A percentile compares a stretch with the other conserved stretches of the same genome.
phyloP scores from a whole-genome alignment of 2,329 filamentous ascomycete species.

The Stylonectria norvegica region DNA sequence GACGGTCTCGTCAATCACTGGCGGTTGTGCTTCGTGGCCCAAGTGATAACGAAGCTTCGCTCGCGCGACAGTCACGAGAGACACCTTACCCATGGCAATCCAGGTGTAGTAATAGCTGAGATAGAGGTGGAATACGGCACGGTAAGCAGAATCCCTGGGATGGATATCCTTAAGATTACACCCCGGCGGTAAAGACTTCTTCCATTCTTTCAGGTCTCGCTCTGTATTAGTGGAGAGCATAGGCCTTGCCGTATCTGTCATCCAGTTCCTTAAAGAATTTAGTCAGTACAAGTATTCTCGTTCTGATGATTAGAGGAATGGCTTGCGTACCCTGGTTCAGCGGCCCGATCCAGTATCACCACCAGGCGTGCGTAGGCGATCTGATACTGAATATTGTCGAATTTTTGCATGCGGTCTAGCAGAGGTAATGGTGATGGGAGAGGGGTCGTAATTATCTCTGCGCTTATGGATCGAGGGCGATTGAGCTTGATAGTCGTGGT shows the following conservation, averaged over 20 bases:
- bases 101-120: conserved; percentile 37
- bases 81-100: conserved; percentile 35
- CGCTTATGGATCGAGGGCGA: conserved; percentile 21
- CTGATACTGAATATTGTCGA: conserved; percentile 33
- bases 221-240: conserved; percentile 11
- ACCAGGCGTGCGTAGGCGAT: conserved; percentile 30
- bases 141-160: conserved; percentile 28
- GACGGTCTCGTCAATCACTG: conserved; percentile 7
- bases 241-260: conserved; percentile 8
- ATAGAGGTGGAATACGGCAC: conserved; percentile 33
- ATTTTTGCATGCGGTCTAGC: conserved; percentile 25
- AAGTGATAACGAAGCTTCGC: conserved; percentile 20
- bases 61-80: conserved; percentile 32
- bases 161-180: conserved; percentile 28
- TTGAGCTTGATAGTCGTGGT: conserved; percentile 24
- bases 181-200: conserved; percentile 24
- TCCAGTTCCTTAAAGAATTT: neutral
- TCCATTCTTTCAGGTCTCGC: conserved; percentile 31
- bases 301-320: neutral
- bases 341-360: conserved; percentile 29
- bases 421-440: conserved; percentile 13
- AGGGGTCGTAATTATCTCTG: conserved; percentile 20
- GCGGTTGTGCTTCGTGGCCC: conserved; percentile 2
- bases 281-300: conserved; percentile 1
- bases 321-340: conserved; percentile 20